Percentiles rank a stretch among this genome's conserved stretches.
Evolutionary conservation across 148 eudicot species (phyloP).

Genomic region (Arctostaphylos glauca): DNA sequence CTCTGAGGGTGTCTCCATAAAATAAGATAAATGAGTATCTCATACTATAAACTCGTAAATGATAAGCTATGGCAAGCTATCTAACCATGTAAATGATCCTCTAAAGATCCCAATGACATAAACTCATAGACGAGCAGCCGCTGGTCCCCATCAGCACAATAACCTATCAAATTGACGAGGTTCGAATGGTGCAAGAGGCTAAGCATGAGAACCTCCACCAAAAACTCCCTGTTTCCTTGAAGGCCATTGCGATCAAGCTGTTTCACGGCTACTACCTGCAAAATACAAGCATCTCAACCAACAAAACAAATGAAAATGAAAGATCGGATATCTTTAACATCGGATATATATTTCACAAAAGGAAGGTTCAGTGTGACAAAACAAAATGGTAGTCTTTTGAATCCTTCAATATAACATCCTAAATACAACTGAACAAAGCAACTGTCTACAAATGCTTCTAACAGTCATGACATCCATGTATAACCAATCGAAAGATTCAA

Average conservation of each 20-base stretch:
- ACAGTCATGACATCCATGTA: not conserved
- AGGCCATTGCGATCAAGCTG: constrained; percentile 96
- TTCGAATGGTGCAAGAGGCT: constrained; percentile 91
- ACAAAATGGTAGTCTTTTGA: not conserved
- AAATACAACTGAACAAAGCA: not conserved
- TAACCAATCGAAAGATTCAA: not conserved
- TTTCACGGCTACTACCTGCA: constrained; percentile 93
- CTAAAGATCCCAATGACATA: constrained; percentile 94
- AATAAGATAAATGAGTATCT: not conserved
- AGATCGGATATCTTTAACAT: not conserved
- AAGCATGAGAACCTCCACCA: constrained; percentile 98
- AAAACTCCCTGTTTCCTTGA: constrained; percentile 91
- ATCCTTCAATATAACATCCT: not conserved
- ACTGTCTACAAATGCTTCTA: not conserved
- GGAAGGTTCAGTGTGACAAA: not conserved
- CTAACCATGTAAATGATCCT: constrained; percentile 96
- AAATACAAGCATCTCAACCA: constrained; percentile 18
- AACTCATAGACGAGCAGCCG: constrained; percentile 95
- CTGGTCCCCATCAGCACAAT: constrained; percentile 98
- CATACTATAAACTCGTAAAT: not conserved
- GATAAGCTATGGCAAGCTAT: not conserved
- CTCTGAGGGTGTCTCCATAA: not conserved
- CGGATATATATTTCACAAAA: not conserved
- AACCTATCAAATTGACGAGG: constrained; percentile 93
- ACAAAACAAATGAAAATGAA: not conserved